Conservation (phyloP, 2,329 filamentous ascomycete species). For the Xylariaceae sp. region DNA sequence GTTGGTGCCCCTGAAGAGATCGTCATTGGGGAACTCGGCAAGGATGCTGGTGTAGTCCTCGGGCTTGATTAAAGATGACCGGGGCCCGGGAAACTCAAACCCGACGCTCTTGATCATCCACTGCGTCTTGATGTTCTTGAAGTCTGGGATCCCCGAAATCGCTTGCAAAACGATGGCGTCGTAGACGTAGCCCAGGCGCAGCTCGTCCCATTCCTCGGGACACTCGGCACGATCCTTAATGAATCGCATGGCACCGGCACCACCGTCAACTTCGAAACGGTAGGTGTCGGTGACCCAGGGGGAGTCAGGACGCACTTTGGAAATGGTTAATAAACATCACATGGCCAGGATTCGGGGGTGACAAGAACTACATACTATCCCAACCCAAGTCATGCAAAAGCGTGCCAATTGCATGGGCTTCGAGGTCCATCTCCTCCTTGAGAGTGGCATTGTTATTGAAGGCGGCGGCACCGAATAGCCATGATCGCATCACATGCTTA, state of each 20-base stretch:
- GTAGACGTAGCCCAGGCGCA: constrained; percentile 11
- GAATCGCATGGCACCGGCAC: constrained; percentile 16
- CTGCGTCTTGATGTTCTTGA: constrained; percentile 19
- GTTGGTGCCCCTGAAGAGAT: constrained; percentile 19
- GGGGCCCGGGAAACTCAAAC: constrained; percentile 20
- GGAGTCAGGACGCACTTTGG: constrained; percentile 15
- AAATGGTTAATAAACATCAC: constrained; percentile 6
- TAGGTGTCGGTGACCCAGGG: constrained; percentile 15
- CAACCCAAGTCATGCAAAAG: constrained; percentile 19
- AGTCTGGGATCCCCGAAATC: constrained; percentile 11
- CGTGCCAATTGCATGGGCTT: constrained; percentile 17
- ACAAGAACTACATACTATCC: constrained; percentile 15
- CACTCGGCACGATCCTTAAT: constrained; percentile 10
- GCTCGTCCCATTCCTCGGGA: constrained; percentile 11
- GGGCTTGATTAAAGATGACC: constrained; percentile 11
- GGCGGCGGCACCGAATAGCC: constrained; percentile 18
- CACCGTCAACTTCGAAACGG: constrained; percentile 18
- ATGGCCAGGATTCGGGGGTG: not conserved
- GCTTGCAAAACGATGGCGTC: constrained; percentile 17
- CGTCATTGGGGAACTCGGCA: constrained; percentile 15
- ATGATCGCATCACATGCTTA: constrained; percentile 18
- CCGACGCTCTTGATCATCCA: constrained; percentile 20
- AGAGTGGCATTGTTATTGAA: constrained; percentile 21
- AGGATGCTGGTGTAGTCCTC: constrained; percentile 17
- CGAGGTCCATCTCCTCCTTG: constrained; percentile 19